Evolutionary conservation across 2,329 filamentous ascomycete species (phyloP).

Genomic region (Cladobotryum mycophilum): DNA sequence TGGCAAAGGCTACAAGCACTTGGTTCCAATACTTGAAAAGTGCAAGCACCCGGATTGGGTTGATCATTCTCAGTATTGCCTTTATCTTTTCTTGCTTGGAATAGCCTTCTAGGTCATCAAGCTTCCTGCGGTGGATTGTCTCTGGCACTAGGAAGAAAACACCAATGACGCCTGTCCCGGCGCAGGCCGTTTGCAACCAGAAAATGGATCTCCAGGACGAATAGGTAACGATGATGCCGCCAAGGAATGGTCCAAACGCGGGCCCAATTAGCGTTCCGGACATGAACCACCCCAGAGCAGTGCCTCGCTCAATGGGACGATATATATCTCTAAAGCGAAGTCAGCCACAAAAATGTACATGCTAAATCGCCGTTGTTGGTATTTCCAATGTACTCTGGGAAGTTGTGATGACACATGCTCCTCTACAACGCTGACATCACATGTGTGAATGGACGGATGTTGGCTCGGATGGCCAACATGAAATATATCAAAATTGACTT

Average conservation of each 20-base stretch:
- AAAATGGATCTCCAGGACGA: constrained; percentile 68
- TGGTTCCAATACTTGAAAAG: constrained; percentile 66
- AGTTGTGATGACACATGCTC: too few relatives aligned
- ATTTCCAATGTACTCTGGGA: too few relatives aligned
- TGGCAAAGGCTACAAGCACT: constrained; percentile 51
- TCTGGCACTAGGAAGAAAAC: constrained; percentile 65
- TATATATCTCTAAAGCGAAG: constrained; percentile 47
- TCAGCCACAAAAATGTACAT: constrained; percentile 5
- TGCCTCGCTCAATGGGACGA: constrained; percentile 61
- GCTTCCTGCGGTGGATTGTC: constrained; percentile 61
- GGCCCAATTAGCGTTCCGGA: constrained; percentile 66
- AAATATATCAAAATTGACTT: constrained; percentile 18
- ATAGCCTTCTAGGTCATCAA: constrained; percentile 54
- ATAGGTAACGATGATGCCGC: constrained; percentile 72
- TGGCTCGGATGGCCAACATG: not conserved
- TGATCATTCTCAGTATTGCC: constrained; percentile 57
- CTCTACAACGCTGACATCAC: too few relatives aligned
- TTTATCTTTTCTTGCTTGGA: constrained; percentile 40
- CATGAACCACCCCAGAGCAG: constrained; percentile 67
- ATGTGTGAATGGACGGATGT: too few relatives aligned
- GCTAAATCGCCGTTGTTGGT: too few relatives aligned
- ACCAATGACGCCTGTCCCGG: constrained; percentile 51
- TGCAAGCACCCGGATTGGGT: constrained; percentile 56
- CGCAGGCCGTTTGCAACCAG: constrained; percentile 67
- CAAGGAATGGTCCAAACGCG: constrained; percentile 62